Percentiles rank a stretch among this genome's conserved stretches.
phyloP scores from a whole-genome alignment of 2,329 filamentous ascomycete genomes.

The Trichoderma brevicompactum region DNA sequence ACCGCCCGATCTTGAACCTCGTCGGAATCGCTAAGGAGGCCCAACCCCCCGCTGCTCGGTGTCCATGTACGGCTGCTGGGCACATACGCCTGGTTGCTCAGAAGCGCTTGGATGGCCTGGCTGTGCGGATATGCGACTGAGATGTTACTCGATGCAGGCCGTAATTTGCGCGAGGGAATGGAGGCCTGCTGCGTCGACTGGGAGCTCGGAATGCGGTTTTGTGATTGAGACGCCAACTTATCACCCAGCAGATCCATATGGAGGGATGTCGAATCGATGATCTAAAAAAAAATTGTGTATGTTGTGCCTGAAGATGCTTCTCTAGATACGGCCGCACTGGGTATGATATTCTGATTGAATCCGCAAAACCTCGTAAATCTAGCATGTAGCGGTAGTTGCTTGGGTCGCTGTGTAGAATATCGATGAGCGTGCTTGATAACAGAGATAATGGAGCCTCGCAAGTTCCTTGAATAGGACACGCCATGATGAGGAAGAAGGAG shows the following conservation, averaged over 20 bases:
- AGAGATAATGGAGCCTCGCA: too few relatives aligned
- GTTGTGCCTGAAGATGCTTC: slow-evolving; percentile 6
- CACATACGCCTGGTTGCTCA: slow-evolving; percentile 33
- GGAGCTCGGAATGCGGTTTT: neutral
- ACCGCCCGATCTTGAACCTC: slow-evolving; percentile 52
- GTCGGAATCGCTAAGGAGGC: slow-evolving; percentile 53
- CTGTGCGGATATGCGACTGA: slow-evolving; percentile 38
- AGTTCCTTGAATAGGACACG: too few relatives aligned
- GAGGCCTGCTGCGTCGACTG: neutral
- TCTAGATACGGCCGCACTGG: neutral
- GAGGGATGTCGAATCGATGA: neutral
- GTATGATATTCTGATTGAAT: too few relatives aligned
- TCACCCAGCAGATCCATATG: neutral
- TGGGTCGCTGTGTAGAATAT: too few relatives aligned
- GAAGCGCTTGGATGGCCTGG: slow-evolving; percentile 35
- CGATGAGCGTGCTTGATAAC: too few relatives aligned
- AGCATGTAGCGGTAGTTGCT: too few relatives aligned
- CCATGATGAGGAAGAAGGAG: too few relatives aligned
- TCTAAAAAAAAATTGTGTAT: too few relatives aligned
- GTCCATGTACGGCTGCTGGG: slow-evolving; percentile 62
- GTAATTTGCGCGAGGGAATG: slow-evolving; percentile 30
- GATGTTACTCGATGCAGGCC: slow-evolving; percentile 36
- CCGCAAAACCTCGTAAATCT: too few relatives aligned
- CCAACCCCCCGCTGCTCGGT: slow-evolving; percentile 57
- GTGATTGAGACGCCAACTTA: neutral